Evolutionary conservation across 2,329 filamentous ascomycete species (phyloP), one percentile per base, ranked within the genome.

Genomic region (Penicillium fuscoglaucum): DNA sequence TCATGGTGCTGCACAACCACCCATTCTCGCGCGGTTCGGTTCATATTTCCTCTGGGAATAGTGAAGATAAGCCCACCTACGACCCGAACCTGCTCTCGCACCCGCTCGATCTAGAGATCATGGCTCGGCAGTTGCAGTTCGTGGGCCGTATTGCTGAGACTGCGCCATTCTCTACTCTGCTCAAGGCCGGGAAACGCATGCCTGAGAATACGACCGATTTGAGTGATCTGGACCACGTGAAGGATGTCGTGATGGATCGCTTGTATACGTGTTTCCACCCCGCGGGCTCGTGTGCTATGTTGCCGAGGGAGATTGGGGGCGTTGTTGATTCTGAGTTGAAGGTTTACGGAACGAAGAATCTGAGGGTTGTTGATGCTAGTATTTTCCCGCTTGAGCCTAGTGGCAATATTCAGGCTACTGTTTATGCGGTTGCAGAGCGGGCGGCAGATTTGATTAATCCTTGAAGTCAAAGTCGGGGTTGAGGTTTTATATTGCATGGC

Each of bases 61-160:
- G 68, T 0, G 62, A 67, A 1, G 71, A 74, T 15, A 64, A 68
- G 1, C 80, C 80, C 0, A 63, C 74, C 24, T 75, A 80, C 57
- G 73, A 82, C 61, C 79, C 80, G 0, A 76, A 76, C 55, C 82
- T 73, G 64, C 71, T 83, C 5, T 72, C 70, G 0, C 70, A 78
- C 39, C 64, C 72, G n/a, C 71, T 77, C 0, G 79, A 83, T 58
- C 70, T 71, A 19, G 69, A 79, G 55, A 74, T 82, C 4, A 66
- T 78, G 40, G 62, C 69, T n/a, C 58, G 65, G 1, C 70, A 70
- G n/a, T 55, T 66, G 45, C 63, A 67, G 31, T 70, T 64, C 46
- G 50, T 68, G n/a, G 65, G 67, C 3, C 57, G 50, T 10, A 64
- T 72, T 28, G 61, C 61, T 5, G 24, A 55, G 6, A 68, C 69